These are phyloP conservation scores for Kandelia obovata DNA, from an alignment of 345 rosid species.

Conservation along the genomic window DNA sequence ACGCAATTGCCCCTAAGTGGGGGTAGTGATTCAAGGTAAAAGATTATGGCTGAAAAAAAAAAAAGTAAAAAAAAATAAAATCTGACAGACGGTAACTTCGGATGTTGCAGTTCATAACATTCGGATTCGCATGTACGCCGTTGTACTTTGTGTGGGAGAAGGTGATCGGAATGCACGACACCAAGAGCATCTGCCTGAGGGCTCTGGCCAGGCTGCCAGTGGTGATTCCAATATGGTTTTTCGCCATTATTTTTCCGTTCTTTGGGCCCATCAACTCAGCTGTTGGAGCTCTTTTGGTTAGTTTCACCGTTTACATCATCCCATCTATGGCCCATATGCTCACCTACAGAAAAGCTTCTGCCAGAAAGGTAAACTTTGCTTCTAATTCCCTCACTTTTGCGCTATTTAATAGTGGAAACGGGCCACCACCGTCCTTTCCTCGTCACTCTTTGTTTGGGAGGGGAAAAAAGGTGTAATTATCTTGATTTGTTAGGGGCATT, in stretches of 20 bases:
- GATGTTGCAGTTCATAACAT: slow-evolving; percentile 13
- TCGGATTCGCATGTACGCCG: slow-evolving; percentile 8
- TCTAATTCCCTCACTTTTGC: not conserved
- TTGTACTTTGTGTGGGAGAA: slow-evolving; percentile 11
- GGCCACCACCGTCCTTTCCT: not conserved
- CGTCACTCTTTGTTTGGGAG: too few relatives aligned
- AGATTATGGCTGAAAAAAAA: too few relatives aligned
- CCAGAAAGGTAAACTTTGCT: slow-evolving; percentile 64
- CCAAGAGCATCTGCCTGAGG: not conserved
- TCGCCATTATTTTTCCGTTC: slow-evolving; percentile 96
- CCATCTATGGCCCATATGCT: slow-evolving; percentile 95
- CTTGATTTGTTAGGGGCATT: not conserved
- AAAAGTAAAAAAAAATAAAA: not conserved
- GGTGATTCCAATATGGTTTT: slow-evolving; percentile 95
- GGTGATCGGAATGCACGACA: slow-evolving; percentile 8
- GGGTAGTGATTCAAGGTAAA: too few relatives aligned
- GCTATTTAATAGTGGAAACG: too few relatives aligned
- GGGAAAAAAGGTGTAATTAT: not conserved
- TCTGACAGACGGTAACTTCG: not conserved
- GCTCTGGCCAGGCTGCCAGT: slow-evolving; percentile 78
- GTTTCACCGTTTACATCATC: slow-evolving; percentile 97
- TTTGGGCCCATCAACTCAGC: slow-evolving; percentile 98
- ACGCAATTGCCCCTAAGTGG: too few relatives aligned
- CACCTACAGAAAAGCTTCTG: slow-evolving; percentile 86
- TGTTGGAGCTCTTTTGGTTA: slow-evolving; percentile 94